These are phyloP conservation scores for Penicillium sp. DNA, from an alignment of 2,329 filamentous ascomycete genomes.

Conservation along the genomic window DNA sequence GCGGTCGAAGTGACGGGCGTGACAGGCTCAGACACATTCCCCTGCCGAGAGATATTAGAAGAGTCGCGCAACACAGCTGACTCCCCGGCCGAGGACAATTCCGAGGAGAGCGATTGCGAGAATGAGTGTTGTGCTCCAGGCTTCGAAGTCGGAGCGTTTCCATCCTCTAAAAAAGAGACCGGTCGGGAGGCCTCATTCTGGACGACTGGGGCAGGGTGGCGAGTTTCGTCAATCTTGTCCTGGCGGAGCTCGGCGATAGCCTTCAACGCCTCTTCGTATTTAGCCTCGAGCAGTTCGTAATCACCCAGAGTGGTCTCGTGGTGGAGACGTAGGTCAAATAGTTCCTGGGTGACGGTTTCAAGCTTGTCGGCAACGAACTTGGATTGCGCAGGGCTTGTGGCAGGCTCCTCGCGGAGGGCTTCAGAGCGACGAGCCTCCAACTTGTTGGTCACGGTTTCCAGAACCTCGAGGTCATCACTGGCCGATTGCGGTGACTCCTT, in stretches of 20 bases:
- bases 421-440: constrained; percentile 24
- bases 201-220: constrained; percentile 52
- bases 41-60: constrained; percentile 36
- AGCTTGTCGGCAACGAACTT: constrained; percentile 89
- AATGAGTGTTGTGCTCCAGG: constrained; percentile 68
- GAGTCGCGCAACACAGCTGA: constrained; percentile 65
- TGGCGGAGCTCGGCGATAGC: constrained; percentile 75
- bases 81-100: constrained; percentile 83
- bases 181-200: constrained; percentile 55
- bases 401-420: constrained; percentile 45
- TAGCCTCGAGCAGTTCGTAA: constrained; percentile 75
- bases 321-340: constrained; percentile 84
- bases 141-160: constrained; percentile 67
- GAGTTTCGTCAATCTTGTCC: constrained; percentile 76
- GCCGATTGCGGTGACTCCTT: constrained; percentile 22
- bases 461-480: constrained; percentile 34
- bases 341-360: constrained; percentile 84
- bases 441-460: constrained; percentile 37
- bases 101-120: constrained; percentile 88
- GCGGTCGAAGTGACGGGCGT: constrained; percentile 27
- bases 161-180: constrained; percentile 80
- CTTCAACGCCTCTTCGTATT: constrained; percentile 86
- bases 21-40: constrained; percentile 46
- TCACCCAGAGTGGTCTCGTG: constrained; percentile 82
- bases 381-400: constrained; percentile 72